Percentiles rank a stretch among this genome's conserved stretches.
phyloP scores from a whole-genome alignment of 371 early-diverging fungal species.

The Lichtheimia ornata region DNA sequence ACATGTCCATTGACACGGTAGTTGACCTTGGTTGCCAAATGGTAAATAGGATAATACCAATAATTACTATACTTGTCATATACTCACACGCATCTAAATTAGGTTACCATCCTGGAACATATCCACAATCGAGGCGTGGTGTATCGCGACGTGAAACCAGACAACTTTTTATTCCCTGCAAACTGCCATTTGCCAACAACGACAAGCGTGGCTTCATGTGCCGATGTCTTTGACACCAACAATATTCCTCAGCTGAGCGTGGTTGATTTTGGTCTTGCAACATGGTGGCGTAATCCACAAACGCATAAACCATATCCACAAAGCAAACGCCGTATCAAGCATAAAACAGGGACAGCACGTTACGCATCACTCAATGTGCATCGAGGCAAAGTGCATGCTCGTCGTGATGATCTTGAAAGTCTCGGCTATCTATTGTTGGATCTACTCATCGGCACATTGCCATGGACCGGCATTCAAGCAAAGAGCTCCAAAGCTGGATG shows the following conservation, averaged over 20 bases:
- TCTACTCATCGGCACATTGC: slow-evolving; percentile 54
- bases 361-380: slow-evolving; percentile 66
- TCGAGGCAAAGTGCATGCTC: slow-evolving; percentile 54
- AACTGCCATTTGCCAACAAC: slow-evolving; percentile 23
- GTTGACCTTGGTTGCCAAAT: slow-evolving; percentile 60
- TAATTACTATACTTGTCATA: background rate
- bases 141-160: slow-evolving; percentile 86
- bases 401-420: slow-evolving; percentile 67
- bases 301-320: slow-evolving; percentile 50
- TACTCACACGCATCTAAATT: slow-evolving; percentile 1
- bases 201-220: slow-evolving; percentile 25
- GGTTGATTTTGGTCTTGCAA: slow-evolving; percentile 63
- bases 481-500: slow-evolving; percentile 59
- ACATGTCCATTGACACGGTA: slow-evolving; percentile 50
- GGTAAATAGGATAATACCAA: slow-evolving; percentile 30
- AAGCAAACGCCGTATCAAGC: slow-evolving; percentile 34
- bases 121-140: slow-evolving; percentile 50
- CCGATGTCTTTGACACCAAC: background rate
- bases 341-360: slow-evolving; percentile 68
- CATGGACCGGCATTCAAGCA: slow-evolving; percentile 68
- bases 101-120: slow-evolving; percentile 97
- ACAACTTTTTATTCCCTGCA: slow-evolving; percentile 89
- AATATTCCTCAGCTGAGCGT: slow-evolving; percentile 31
- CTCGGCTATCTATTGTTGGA: slow-evolving; percentile 63
- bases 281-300: slow-evolving; percentile 47